phyloP scores from a whole-genome alignment of 805 yeast species.

The Candida peoriensis region DNA sequence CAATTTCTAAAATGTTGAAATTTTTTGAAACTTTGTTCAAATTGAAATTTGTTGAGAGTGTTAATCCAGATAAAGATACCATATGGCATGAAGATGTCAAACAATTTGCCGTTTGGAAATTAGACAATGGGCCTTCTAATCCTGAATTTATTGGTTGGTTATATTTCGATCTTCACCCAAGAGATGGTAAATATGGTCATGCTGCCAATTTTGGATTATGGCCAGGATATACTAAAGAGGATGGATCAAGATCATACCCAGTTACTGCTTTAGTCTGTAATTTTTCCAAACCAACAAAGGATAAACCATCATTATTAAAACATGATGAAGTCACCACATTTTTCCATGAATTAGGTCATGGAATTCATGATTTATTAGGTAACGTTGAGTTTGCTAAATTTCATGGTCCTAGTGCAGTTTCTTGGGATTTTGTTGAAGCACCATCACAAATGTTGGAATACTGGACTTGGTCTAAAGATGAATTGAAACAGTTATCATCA shows the following conservation, averaged over 20 bases:
- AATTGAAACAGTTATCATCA: slow-evolving; percentile 52
- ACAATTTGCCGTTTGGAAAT: slow-evolving; percentile 66
- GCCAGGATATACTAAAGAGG: slow-evolving; percentile 49
- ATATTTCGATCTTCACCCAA: slow-evolving; percentile 77
- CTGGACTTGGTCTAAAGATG: slow-evolving; percentile 76
- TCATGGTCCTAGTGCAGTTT: slow-evolving; percentile 68
- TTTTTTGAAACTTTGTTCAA: slow-evolving; percentile 68
- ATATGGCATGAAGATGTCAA: slow-evolving; percentile 81
- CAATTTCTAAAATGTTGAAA: slow-evolving; percentile 62
- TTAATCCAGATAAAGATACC: slow-evolving; percentile 30
- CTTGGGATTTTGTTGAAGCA: slow-evolving; percentile 86
- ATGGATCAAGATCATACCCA: slow-evolving; percentile 53
- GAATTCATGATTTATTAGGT: slow-evolving; percentile 74
- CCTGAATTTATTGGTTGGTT: slow-evolving; percentile 73
- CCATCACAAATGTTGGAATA: slow-evolving; percentile 88
- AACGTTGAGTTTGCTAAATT: slow-evolving; percentile 60
- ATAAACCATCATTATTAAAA: slow-evolving; percentile 68
- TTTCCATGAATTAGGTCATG: slow-evolving; percentile 89
- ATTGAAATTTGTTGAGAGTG: slow-evolving; percentile 54
- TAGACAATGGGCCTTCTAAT: slow-evolving; percentile 36
- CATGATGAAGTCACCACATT: slow-evolving; percentile 78
- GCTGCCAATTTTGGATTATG: slow-evolving; percentile 76
- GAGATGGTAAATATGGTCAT: slow-evolving; percentile 84
- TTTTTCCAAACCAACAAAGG: slow-evolving; percentile 67
- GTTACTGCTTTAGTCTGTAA: slow-evolving; percentile 80